Evolutionary conservation across 1,284 basidiomycete species (phyloP).

Genomic region (Ganoderma meredithae): DNA sequence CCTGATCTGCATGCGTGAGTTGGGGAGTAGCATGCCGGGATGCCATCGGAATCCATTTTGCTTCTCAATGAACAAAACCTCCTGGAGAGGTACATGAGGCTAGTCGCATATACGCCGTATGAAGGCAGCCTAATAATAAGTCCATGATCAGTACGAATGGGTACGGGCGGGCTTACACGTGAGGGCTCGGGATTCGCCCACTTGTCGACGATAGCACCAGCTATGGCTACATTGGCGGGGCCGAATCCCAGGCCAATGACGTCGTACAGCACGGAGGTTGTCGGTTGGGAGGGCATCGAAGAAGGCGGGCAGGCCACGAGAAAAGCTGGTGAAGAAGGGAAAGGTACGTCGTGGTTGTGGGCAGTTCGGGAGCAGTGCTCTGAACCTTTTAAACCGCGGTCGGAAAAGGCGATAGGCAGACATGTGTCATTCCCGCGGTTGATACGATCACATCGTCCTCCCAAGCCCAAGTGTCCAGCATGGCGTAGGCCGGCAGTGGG

Average conservation of each 20-base stretch:
- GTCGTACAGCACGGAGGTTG: conserved; percentile 48
- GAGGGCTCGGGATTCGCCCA: conserved; percentile 21
- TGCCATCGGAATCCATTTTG: conserved; percentile 61
- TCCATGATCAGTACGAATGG: conserved; percentile 15
- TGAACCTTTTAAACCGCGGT: conserved; percentile 30
- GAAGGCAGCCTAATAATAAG: conserved; percentile 6
- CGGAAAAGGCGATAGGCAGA: conserved; percentile 18
- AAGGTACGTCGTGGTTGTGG: conserved; percentile 20
- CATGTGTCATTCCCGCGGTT: conserved; percentile 24
- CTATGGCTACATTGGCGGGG: conserved; percentile 65
- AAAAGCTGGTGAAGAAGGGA: conserved; percentile 22
- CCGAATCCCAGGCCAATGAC: conserved; percentile 65
- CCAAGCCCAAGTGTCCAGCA: conserved; percentile 11
- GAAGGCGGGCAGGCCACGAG: conserved; percentile 15
- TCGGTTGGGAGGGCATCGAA: conserved; percentile 17
- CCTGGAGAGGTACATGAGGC: conserved; percentile 38
- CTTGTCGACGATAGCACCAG: conserved; percentile 59
- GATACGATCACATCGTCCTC: conserved; percentile 13
- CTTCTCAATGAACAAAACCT: conserved; percentile 60
- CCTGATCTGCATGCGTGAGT: conserved; percentile 67
- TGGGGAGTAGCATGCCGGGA: conserved; percentile 65
- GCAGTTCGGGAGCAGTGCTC: conserved; percentile 20
- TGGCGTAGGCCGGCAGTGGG: conserved; percentile 15
- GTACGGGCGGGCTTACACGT: conserved; percentile 20
- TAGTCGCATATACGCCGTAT: conserved; percentile 14